phyloP scores from a whole-genome alignment of 2,329 filamentous ascomycete genomes.

The Pseudogymnoascus verrucosus region DNA sequence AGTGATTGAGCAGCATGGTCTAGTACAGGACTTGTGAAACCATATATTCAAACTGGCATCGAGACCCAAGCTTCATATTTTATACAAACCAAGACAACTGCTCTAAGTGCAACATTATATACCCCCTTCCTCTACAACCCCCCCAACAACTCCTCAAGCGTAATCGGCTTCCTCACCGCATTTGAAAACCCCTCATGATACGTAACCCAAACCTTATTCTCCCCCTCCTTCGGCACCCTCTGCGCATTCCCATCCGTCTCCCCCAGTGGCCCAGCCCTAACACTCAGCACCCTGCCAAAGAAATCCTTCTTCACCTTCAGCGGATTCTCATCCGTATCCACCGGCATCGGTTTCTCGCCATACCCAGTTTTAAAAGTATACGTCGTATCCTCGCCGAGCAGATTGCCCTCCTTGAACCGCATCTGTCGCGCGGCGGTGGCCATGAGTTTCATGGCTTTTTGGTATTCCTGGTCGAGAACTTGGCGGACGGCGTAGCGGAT shows the following conservation, averaged over 20 bases:
- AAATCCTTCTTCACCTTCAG: conserved; percentile 65
- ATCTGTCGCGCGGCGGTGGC: conserved; percentile 60
- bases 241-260: conserved; percentile 36
- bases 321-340: conserved; percentile 14
- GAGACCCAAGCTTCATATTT: no score
- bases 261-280: conserved; percentile 33
- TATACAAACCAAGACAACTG: background rate
- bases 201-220: conserved; percentile 71
- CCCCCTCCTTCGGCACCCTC: conserved; percentile 56
- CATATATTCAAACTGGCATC: no score
- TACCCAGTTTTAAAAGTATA: conserved; percentile 14
- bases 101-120: background rate
- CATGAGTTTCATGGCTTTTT: conserved; percentile 59
- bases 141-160: conserved; percentile 67
- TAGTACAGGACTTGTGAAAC: no score
- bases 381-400: conserved; percentile 26
- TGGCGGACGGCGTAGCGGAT: conserved; percentile 90
- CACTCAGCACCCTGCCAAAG: conserved; percentile 65
- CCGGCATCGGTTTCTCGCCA: conserved; percentile 20
- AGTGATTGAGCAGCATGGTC: no score
- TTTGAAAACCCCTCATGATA: conserved; percentile 89
- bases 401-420: conserved; percentile 49
- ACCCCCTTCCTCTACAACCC: conserved; percentile 41
- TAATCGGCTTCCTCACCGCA: conserved; percentile 82
- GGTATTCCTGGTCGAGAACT: conserved; percentile 84